phyloP scores from a whole-genome alignment of 305 asterid species.

The Rubia balearica region DNA sequence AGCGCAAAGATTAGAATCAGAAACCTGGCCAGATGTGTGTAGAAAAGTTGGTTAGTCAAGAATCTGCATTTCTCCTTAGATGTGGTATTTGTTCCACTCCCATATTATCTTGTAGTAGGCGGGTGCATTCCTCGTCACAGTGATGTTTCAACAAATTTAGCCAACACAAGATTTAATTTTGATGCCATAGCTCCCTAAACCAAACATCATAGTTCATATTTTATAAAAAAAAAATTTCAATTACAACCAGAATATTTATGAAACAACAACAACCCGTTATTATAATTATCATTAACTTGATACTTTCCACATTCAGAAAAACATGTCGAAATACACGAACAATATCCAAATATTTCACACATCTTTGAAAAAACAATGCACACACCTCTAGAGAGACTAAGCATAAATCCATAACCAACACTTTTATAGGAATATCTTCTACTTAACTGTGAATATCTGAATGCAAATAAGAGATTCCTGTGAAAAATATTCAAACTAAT shows the following conservation, averaged over 20 bases:
- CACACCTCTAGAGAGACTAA: not conserved
- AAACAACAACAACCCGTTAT: not conserved
- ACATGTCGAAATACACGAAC: not conserved
- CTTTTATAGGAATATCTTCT: no score
- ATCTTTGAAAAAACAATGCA: no score
- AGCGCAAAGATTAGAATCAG: not conserved
- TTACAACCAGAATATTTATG: not conserved
- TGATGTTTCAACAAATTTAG: constrained; percentile 26
- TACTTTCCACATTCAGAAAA: not conserved
- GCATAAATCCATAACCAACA: not conserved
- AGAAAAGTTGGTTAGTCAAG: constrained; percentile 30
- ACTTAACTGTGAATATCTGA: no score
- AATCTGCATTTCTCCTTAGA: constrained; percentile 32
- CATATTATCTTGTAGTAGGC: constrained; percentile 32
- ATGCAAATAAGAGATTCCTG: no score
- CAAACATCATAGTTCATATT: not conserved
- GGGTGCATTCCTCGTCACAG: constrained; percentile 22
- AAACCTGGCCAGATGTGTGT: constrained; percentile 43
- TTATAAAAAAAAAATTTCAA: no score
- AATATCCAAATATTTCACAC: no score
- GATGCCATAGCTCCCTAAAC: constrained; percentile 30
- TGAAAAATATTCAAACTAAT: no score
- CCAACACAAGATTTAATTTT: constrained; percentile 21
- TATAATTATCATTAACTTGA: no score
- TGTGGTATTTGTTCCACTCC: constrained; percentile 32